Percentiles rank a stretch among this genome's conserved stretches.
Evolutionary conservation across 257 asterid genomes (phyloP).

Genomic region (Handroanthus guayacan): DNA sequence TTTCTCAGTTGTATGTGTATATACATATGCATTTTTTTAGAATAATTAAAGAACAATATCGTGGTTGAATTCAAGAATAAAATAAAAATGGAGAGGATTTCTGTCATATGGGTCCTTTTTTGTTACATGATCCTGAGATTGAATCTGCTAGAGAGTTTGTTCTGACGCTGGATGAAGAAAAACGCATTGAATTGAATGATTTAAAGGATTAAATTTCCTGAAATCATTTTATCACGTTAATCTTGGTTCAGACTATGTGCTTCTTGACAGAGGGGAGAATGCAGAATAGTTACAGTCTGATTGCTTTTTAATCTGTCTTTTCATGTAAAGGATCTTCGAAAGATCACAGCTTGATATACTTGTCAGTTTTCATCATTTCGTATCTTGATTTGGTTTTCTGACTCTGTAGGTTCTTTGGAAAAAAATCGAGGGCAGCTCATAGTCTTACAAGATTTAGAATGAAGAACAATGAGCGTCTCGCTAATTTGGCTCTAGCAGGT

Average conservation of each 20-base stretch:
- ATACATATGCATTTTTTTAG: background rate
- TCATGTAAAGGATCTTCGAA: constrained; percentile 28
- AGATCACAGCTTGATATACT: constrained; percentile 22
- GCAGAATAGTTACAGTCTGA: background rate
- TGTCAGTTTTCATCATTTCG: constrained; percentile 13
- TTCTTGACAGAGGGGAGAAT: constrained; percentile 12
- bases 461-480: constrained; percentile 63
- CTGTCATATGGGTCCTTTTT: background rate
- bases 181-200: constrained; percentile 29
- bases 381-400: constrained; percentile 22
- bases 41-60: background rate
- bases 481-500: constrained; percentile 72
- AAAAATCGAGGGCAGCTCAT: constrained; percentile 30
- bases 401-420: constrained; percentile 34
- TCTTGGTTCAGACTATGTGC: constrained; percentile 18
- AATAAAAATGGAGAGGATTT: constrained; percentile 6
- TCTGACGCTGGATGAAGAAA: background rate
- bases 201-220: constrained; percentile 12
- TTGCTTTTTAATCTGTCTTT: background rate
- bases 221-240: background rate
- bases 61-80: constrained; percentile 17
- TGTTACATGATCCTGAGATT: constrained; percentile 33
- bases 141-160: constrained; percentile 10
- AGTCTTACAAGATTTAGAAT: constrained; percentile 40
- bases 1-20: background rate